phyloP scores from a whole-genome alignment of 1,284 basidiomycete genomes.

The Malassezia sp. region DNA sequence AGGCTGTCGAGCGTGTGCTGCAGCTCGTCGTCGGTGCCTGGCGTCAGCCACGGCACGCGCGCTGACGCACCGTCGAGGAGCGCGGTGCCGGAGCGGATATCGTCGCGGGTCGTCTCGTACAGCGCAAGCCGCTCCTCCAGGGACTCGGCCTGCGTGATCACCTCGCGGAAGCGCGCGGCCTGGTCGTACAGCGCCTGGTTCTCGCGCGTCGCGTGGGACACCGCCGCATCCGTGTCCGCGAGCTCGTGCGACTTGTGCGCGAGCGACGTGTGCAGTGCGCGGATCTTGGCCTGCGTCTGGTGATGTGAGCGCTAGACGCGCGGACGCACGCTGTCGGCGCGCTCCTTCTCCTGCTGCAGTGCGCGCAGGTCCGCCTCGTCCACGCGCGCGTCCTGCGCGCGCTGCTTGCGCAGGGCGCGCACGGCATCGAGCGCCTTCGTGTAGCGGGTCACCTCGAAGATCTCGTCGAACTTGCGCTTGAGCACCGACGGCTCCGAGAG shows the following conservation, averaged over 20 bases:
- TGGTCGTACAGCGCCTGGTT: conserved; percentile 75
- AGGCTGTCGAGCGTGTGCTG: conserved; percentile 28
- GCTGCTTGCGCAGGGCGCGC: conserved; percentile 66
- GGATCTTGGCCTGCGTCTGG: conserved; percentile 28
- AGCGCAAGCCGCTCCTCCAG: conserved; percentile 59
- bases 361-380: conserved; percentile 77
- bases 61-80: conserved; percentile 54
- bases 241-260: conserved; percentile 29
- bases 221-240: conserved; percentile 28
- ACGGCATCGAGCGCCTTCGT: conserved; percentile 94
- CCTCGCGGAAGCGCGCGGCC: conserved; percentile 70
- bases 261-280: conserved; percentile 23
- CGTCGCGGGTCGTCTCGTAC: conserved; percentile 57
- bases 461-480: conserved; percentile 98
- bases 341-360: conserved; percentile 69
- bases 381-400: conserved; percentile 76
- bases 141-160: conserved; percentile 62
- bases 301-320: too few relatives aligned
- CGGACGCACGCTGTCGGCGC: conserved; percentile 74
- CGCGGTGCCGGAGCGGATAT: conserved; percentile 53
- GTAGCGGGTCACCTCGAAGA: conserved; percentile 78
- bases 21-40: conserved; percentile 49
- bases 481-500: conserved; percentile 76
- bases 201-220: conserved; percentile 54
- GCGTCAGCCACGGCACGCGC: too few relatives aligned